A percentile compares a stretch with the other conserved stretches of the same genome.
phyloP scores from a whole-genome alignment of 805 yeast species.

The Metschnikowia drakensbergensis region DNA sequence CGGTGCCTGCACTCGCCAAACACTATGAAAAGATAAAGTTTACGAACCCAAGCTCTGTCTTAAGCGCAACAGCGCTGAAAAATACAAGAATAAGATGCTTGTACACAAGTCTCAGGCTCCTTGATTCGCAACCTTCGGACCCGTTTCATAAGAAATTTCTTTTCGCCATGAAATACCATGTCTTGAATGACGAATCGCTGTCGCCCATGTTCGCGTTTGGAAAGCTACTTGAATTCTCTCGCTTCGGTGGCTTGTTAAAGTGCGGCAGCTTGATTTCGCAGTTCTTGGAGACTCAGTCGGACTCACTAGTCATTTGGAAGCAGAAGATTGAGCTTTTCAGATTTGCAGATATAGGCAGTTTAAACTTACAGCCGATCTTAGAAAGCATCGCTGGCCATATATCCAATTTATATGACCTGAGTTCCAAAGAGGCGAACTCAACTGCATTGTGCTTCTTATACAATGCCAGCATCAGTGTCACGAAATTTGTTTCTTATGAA shows the following conservation, averaged over 20 bases:
- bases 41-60: constrained; percentile 16
- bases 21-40: constrained; percentile 18
- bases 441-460: background rate
- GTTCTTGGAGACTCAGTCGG: background rate
- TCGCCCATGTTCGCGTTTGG: constrained; percentile 5
- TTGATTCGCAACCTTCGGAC: constrained; percentile 3
- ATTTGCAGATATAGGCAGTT: background rate
- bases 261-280: background rate
- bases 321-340: constrained; percentile 5
- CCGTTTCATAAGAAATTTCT: constrained; percentile 8
- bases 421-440: background rate
- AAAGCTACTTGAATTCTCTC: constrained; percentile 4
- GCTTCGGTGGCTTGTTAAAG: constrained; percentile 4
- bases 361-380: background rate
- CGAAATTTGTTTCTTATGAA: background rate
- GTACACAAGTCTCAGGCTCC: constrained; percentile 9
- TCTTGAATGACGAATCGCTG: constrained; percentile 6
- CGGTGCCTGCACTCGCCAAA: constrained; percentile 18
- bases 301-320: constrained; percentile 7
- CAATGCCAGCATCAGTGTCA: background rate
- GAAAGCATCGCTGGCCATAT: background rate
- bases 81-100: constrained; percentile 6
- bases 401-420: background rate
- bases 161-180: constrained; percentile 10
- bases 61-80: background rate